A percentile compares a stretch with the other conserved stretches of the same genome.
Evolutionary conservation across 2,329 filamentous ascomycete species (phyloP).

Genomic region (Stagonosporopsis cucurbitacearum): DNA sequence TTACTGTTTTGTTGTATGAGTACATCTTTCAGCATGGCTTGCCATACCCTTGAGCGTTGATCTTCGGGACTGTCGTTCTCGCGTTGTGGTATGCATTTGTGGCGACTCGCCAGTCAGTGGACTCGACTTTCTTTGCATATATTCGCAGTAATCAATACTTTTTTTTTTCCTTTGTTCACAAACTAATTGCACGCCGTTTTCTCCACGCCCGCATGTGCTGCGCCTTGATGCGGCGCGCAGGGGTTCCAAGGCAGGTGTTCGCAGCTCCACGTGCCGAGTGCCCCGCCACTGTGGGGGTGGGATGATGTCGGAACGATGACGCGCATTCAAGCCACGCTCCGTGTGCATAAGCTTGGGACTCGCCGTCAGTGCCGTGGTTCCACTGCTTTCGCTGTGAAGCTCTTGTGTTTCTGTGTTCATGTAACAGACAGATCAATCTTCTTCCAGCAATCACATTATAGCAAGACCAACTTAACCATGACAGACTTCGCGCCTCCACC

Average conservation of each 20-base stretch:
- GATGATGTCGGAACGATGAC: slow-evolving; percentile 33
- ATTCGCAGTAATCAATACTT: slow-evolving; percentile 29
- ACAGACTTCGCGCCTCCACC: slow-evolving; percentile 46
- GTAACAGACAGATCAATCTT: background rate
- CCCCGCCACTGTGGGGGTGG: slow-evolving; percentile 13
- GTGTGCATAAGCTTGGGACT: slow-evolving; percentile 1
- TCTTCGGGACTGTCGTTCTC: slow-evolving; percentile 20
- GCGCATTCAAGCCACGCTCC: slow-evolving; percentile 11
- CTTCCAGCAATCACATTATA: background rate
- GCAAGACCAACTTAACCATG: slow-evolving; percentile 39
- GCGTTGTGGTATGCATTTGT: slow-evolving; percentile 20
- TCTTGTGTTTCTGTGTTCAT: background rate
- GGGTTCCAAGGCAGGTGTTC: slow-evolving; percentile 12
- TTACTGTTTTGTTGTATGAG: slow-evolving; percentile 38
- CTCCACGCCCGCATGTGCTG: background rate
- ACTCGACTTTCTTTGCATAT: slow-evolving; percentile 34
- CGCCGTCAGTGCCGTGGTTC: background rate
- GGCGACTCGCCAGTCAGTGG: slow-evolving; percentile 11
- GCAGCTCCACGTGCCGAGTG: slow-evolving; percentile 11
- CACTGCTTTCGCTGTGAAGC: too few relatives aligned
- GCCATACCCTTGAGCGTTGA: slow-evolving; percentile 35
- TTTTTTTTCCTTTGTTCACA: slow-evolving; percentile 12
- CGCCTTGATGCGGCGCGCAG: slow-evolving; percentile 5
- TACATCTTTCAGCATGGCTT: slow-evolving; percentile 40
- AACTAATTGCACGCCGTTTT: background rate